phyloP scores from a whole-genome alignment of 257 asterid genomes.

The Oldenlandia corymbosa region DNA sequence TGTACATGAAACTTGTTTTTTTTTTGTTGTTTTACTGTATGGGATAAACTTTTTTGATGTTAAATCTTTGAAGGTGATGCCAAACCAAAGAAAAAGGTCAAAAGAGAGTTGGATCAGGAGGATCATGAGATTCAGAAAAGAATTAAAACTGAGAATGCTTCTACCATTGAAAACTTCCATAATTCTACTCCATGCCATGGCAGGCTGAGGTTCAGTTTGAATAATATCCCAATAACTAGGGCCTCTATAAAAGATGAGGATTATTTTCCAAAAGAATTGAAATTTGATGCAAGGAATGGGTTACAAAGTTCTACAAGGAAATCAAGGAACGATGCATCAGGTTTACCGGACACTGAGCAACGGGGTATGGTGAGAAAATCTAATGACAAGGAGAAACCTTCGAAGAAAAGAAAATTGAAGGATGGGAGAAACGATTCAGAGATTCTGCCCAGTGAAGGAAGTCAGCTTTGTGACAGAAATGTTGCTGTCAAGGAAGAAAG shows the following conservation, averaged over 20 bases:
- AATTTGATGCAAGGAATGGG: slow-evolving; percentile 28
- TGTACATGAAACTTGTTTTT: slow-evolving; percentile 14
- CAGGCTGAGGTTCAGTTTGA: slow-evolving; percentile 22
- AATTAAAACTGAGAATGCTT: slow-evolving; percentile 33
- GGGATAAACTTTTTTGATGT: slow-evolving; percentile 22
- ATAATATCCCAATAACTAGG: slow-evolving; percentile 28
- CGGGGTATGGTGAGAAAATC: slow-evolving; percentile 21
- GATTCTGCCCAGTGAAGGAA: slow-evolving; percentile 25
- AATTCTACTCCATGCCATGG: slow-evolving; percentile 27
- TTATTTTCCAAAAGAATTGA: slow-evolving; percentile 26
- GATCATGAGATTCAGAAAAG: slow-evolving; percentile 35
- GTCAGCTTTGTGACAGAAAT: slow-evolving; percentile 30
- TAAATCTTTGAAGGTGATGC: slow-evolving; percentile 50
- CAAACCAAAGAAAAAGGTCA: slow-evolving; percentile 44
- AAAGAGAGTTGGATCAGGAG: slow-evolving; percentile 41
- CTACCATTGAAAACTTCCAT: slow-evolving; percentile 25
- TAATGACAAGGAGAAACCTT: slow-evolving; percentile 28
- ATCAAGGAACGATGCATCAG: slow-evolving; percentile 29
- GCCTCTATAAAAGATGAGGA: slow-evolving; percentile 28
- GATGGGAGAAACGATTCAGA: slow-evolving; percentile 32
- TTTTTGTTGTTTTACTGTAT: slow-evolving; percentile 17
- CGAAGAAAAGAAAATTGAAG: slow-evolving; percentile 53
- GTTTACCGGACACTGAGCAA: slow-evolving; percentile 30
- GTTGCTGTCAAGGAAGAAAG: slow-evolving; percentile 31
- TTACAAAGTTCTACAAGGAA: slow-evolving; percentile 32